These are phyloP conservation scores for Wallacemonas sp. DNA, from an alignment of 208 protist genomes.

Conservation along the genomic window DNA sequence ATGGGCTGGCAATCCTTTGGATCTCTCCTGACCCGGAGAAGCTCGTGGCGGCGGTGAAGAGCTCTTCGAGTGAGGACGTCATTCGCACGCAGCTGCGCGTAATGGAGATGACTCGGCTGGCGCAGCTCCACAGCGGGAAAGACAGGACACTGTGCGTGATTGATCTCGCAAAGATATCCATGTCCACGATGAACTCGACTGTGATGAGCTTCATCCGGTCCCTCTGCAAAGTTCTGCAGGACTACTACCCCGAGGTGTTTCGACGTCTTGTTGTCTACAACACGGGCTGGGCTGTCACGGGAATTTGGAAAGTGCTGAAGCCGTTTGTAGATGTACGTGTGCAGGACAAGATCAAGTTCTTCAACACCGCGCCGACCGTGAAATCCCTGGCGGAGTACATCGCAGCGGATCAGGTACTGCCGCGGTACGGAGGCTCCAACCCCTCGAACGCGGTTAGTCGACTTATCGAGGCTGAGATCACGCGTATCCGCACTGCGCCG, in stretches of 20 bases:
- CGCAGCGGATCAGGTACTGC: constrained; percentile 47
- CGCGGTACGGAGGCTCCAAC: constrained; percentile 43
- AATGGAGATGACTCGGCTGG: constrained; percentile 67
- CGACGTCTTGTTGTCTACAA: constrained; percentile 76
- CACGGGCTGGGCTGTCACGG: constrained; percentile 72
- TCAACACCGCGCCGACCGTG: constrained; percentile 40
- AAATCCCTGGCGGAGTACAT: constrained; percentile 49
- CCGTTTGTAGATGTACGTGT: constrained; percentile 69
- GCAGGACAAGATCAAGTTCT: constrained; percentile 83
- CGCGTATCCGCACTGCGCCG: constrained; percentile 15
- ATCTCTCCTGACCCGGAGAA: constrained; percentile 49
- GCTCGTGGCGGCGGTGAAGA: constrained; percentile 48
- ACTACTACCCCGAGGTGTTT: constrained; percentile 85
- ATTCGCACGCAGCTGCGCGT: constrained; percentile 54
- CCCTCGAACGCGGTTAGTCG: constrained; percentile 29
- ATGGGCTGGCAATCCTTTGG: constrained; percentile 72
- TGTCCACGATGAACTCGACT: constrained; percentile 56
- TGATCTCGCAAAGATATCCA: constrained; percentile 60
- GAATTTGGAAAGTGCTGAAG: constrained; percentile 73
- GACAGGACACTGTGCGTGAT: constrained; percentile 78
- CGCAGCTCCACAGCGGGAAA: constrained; percentile 30
- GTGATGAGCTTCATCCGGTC: constrained; percentile 55
- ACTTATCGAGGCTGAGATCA: constrained; percentile 37
- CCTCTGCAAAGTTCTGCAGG: constrained; percentile 57
- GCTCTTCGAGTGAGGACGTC: constrained; percentile 32